Evolutionary conservation across 106 monocot species (phyloP).

Genomic region (Alisma plantagoaquatica): DNA sequence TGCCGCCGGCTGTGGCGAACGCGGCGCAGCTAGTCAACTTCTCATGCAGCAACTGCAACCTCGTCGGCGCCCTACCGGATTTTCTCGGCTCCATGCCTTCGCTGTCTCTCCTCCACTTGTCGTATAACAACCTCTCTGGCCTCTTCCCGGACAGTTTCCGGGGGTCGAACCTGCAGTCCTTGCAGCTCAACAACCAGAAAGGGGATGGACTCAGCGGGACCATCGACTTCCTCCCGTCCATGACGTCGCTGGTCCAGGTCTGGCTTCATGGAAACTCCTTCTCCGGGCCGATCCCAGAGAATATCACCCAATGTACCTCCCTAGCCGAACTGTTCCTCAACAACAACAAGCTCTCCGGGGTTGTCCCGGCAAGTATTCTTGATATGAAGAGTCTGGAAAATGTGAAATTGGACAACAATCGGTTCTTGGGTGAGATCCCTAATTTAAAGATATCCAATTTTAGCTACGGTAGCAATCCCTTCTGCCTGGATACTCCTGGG

Average conservation of each 20-base stretch:
- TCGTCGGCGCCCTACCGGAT: conserved; percentile 52
- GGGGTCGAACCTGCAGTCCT: conserved; percentile 22
- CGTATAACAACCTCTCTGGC: conserved; percentile 52
- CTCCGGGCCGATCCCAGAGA: conserved; percentile 38
- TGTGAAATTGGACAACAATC: conserved; percentile 13
- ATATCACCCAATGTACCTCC: conserved; percentile 19
- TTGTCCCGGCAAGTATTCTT: conserved; percentile 1
- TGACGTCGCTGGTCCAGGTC: conserved; percentile 25
- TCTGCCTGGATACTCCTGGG: conserved; percentile 41
- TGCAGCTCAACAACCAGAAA: conserved; percentile 66
- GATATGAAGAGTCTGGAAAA: conserved; percentile 1
- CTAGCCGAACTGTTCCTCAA: conserved; percentile 41
- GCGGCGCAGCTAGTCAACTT: conserved; percentile 38
- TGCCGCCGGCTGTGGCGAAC: conserved; percentile 27
- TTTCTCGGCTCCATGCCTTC: conserved; percentile 41
- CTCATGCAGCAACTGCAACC: conserved; percentile 26
- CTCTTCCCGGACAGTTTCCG: conserved; percentile 29
- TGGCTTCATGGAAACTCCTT: conserved; percentile 82
- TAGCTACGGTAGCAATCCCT: conserved; percentile 6
- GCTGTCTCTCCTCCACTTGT: conserved; percentile 29
- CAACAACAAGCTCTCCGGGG: conserved; percentile 14
- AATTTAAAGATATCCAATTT: neutral
- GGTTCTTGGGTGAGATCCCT: conserved; percentile 9
- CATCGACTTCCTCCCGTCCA: conserved; percentile 36
- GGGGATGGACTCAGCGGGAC: conserved; percentile 33